phyloP scores from a whole-genome alignment of 2,329 filamentous ascomycete species.

The Calonectria pteridis region DNA sequence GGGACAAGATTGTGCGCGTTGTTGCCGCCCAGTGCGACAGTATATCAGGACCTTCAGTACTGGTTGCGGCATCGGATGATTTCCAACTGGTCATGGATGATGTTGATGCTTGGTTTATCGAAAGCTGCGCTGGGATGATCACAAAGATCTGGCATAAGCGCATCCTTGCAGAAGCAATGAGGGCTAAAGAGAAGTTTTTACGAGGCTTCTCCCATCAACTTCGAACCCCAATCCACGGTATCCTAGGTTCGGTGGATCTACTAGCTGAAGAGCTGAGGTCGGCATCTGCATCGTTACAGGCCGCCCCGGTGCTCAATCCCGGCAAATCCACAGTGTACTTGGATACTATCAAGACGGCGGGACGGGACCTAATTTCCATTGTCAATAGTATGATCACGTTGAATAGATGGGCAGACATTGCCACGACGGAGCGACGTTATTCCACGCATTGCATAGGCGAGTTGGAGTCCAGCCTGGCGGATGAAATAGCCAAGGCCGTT shows the following conservation, averaged over 20 bases:
- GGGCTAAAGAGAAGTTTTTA: slow-evolving; percentile 59
- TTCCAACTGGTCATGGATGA: slow-evolving; percentile 61
- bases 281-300: neutral
- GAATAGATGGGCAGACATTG: slow-evolving; percentile 54
- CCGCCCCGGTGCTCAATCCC: slow-evolving; percentile 14
- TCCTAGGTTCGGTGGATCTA: slow-evolving; percentile 54
- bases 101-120: slow-evolving; percentile 59
- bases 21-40: slow-evolving; percentile 53
- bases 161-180: slow-evolving; percentile 54
- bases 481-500: slow-evolving; percentile 12
- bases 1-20: slow-evolving; percentile 50
- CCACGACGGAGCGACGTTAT: slow-evolving; percentile 45
- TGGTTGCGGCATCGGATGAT: slow-evolving; percentile 56
- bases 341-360: slow-evolving; percentile 54
- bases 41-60: slow-evolving; percentile 45
- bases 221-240: slow-evolving; percentile 61
- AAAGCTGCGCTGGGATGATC: slow-evolving; percentile 54
- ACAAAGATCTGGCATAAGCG: slow-evolving; percentile 54
- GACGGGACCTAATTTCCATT: slow-evolving; percentile 57
- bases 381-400: slow-evolving; percentile 59
- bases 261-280: slow-evolving; percentile 55
- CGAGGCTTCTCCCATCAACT: slow-evolving; percentile 61
- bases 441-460: slow-evolving; percentile 34
- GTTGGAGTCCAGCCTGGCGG: slow-evolving; percentile 29
- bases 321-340: slow-evolving; percentile 35